Conservation (phyloP, 768 basidiomycete genomes). For the Leccinellum rugosiceps region DNA sequence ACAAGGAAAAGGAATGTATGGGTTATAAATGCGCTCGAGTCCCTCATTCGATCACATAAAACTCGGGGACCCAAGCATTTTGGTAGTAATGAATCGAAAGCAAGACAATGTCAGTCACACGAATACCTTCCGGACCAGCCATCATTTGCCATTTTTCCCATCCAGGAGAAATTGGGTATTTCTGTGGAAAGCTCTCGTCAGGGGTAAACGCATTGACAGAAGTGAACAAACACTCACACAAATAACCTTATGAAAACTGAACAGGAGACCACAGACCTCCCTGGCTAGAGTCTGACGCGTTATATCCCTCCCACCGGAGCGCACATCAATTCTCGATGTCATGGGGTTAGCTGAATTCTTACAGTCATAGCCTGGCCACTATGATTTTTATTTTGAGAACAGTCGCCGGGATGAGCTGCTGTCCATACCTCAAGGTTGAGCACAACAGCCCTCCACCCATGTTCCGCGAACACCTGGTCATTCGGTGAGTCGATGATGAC, state of each 20-base stretch:
- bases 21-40: not conserved
- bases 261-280: not conserved
- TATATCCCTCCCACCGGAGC: not conserved
- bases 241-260: not conserved
- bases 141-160: not conserved
- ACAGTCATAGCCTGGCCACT: not conserved
- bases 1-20: not conserved
- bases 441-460: constrained; percentile 1
- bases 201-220: not conserved
- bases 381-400: not conserved
- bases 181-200: not conserved
- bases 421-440: not conserved
- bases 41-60: not conserved
- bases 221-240: not conserved
- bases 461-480: not conserved
- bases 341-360: not conserved
- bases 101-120: not conserved
- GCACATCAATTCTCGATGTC: not conserved
- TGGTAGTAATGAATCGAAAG: not conserved
- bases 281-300: not conserved
- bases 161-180: not conserved
- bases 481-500: not conserved
- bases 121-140: not conserved
- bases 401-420: not conserved
- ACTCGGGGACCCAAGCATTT: not conserved